Percentiles rank a stretch among this genome's conserved stretches.
These are phyloP conservation scores for Mycena sanguinolenta DNA, from an alignment of 768 basidiomycete species.

Conservation along the genomic window DNA sequence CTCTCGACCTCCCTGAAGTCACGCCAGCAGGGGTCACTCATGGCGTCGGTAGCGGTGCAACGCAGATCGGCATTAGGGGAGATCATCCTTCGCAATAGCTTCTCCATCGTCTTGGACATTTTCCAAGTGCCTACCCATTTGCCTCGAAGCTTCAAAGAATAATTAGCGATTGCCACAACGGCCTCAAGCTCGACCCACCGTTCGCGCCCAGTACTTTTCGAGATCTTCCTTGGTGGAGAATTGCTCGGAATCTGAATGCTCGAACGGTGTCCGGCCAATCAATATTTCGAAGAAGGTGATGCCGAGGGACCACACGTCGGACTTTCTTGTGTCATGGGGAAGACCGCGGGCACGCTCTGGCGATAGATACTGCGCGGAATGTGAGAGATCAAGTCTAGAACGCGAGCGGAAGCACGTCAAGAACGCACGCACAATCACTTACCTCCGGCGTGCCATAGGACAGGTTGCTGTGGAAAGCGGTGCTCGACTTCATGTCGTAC, in stretches of 20 bases:
- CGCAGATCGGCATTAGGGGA: slow-evolving; percentile 86
- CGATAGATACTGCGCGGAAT: slow-evolving; percentile 78
- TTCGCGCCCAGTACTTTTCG: slow-evolving; percentile 89
- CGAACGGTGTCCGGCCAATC: slow-evolving; percentile 92
- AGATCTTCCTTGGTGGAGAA: slow-evolving; percentile 85
- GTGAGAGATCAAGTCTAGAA: slow-evolving; percentile 18
- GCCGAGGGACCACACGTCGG: slow-evolving; percentile 89
- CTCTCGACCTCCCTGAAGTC: slow-evolving; percentile 44
- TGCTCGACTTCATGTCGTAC: slow-evolving; percentile 73
- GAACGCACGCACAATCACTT: slow-evolving; percentile 29
- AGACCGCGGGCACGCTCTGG: slow-evolving; percentile 92
- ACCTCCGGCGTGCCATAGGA: slow-evolving; percentile 95
- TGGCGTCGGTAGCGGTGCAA: slow-evolving; percentile 75
- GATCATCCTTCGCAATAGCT: slow-evolving; percentile 82
- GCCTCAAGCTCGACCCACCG: slow-evolving; percentile 58
- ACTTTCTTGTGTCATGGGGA: slow-evolving; percentile 93
- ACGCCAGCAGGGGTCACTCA: slow-evolving; percentile 79
- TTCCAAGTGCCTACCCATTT: slow-evolving; percentile 90
- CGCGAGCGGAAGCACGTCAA: not conserved
- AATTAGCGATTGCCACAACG: not conserved
- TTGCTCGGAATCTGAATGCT: slow-evolving; percentile 82
- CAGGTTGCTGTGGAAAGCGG: slow-evolving; percentile 85
- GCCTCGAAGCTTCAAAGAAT: slow-evolving; percentile 69
- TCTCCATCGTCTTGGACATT: slow-evolving; percentile 75
- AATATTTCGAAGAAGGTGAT: slow-evolving; percentile 96